phyloP scores from a whole-genome alignment of 179 eudicot genomes.

The Beta lomatogona region DNA sequence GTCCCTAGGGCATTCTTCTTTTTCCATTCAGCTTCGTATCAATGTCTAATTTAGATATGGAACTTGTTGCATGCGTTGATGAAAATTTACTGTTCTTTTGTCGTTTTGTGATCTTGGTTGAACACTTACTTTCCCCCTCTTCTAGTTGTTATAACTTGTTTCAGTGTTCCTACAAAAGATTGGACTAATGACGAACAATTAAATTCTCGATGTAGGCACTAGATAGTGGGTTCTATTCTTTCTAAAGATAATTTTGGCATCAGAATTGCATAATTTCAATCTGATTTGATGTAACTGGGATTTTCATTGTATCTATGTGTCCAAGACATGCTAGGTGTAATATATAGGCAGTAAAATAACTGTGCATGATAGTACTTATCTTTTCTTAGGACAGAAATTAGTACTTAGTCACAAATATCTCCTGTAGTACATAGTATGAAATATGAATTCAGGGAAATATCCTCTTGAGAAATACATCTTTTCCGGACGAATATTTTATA shows the following conservation, averaged over 20 bases:
- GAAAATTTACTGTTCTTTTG: background rate
- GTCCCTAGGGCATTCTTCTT: background rate
- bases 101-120: background rate
- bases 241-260: background rate
- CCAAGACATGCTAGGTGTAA: background rate
- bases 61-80: background rate
- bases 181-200: no score
- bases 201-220: no score
- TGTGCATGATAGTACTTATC: background rate
- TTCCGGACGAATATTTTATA: no score
- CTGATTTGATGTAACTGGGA: background rate
- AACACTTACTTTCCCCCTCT: background rate
- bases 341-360: no score
- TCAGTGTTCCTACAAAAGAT: no score
- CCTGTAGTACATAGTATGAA: no score
- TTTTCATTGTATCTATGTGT: background rate
- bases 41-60: background rate
- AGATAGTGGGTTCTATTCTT: background rate
- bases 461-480: no score
- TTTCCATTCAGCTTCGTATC: background rate
- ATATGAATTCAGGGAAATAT: no score
- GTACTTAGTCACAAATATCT: no score
- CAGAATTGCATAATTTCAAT: background rate
- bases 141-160: background rate
- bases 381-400: background rate